phyloP scores from a whole-genome alignment of 345 rosid genomes.

The Eucalyptus rudis region DNA sequence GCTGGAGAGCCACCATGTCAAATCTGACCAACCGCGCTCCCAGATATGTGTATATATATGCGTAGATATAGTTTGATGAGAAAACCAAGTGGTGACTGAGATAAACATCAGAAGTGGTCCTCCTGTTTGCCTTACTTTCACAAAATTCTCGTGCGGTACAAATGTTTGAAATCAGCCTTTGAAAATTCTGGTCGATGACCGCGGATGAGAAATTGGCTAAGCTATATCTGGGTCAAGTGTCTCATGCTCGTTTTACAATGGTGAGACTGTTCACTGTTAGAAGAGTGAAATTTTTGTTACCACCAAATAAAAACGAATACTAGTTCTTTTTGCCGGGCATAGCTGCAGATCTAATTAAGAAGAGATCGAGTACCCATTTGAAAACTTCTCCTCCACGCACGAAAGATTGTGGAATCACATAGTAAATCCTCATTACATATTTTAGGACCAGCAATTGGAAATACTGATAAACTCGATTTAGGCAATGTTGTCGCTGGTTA shows the following conservation, averaged over 20 bases:
- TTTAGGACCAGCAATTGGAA: no score
- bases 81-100: not conserved
- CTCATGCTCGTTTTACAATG: not conserved
- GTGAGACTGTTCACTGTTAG: not conserved
- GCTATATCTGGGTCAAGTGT: not conserved
- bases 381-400: not conserved
- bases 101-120: not conserved
- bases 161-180: not conserved
- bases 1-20: no score
- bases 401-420: no score
- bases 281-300: not conserved
- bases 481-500: no score
- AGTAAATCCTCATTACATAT: no score
- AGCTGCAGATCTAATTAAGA: not conserved
- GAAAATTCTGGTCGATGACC: not conserved
- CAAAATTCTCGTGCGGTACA: not conserved
- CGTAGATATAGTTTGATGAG: no score
- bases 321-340: not conserved
- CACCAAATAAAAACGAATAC: not conserved
- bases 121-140: not conserved
- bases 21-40: no score
- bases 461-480: no score
- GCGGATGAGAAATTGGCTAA: not conserved
- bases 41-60: no score
- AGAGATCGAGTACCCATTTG: not conserved